A percentile compares a stretch with the other conserved stretches of the same genome.
phyloP scores from a whole-genome alignment of 73 alveolate species.

The Tetrahymena malaccensis region DNA sequence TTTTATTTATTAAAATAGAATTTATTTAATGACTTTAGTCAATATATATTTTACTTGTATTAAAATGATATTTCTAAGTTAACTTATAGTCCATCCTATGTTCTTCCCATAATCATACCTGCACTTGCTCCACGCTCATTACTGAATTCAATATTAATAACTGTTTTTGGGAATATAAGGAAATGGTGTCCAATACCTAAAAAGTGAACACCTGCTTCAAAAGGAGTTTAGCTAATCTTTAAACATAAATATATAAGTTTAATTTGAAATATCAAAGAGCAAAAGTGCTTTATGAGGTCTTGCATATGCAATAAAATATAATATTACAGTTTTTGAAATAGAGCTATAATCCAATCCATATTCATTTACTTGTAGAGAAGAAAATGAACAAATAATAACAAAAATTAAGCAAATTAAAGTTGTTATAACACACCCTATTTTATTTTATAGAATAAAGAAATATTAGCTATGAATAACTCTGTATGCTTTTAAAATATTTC shows the following conservation, averaged over 20 bases:
- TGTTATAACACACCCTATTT: not conserved
- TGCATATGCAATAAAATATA: not conserved
- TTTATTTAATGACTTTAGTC: too few species aligned
- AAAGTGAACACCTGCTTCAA: slow-evolving; percentile 50
- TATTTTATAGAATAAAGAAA: not conserved
- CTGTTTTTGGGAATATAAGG: slow-evolving; percentile 57
- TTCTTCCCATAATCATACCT: slow-evolving; percentile 51
- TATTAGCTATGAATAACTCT: not conserved
- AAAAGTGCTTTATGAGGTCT: not conserved
- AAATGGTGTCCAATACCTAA: slow-evolving; percentile 57
- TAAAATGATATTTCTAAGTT: slow-evolving; percentile 57
- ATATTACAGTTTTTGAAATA: not conserved
- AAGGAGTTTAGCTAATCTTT: not conserved
- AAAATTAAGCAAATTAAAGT: not conserved
- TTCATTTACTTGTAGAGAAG: not conserved
- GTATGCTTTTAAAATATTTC: not conserved
- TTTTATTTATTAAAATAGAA: not conserved
- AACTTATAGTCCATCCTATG: slow-evolving; percentile 55
- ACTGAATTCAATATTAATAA: slow-evolving; percentile 51
- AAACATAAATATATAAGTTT: not conserved
- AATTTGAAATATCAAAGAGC: not conserved
- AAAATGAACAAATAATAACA: not conserved
- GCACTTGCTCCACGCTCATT: slow-evolving; percentile 42
- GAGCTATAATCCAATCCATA: not conserved
- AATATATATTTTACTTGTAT: slow-evolving; percentile 23